phyloP scores from a whole-genome alignment of 2,329 filamentous ascomycete genomes.

The Sporothrix inflata region DNA sequence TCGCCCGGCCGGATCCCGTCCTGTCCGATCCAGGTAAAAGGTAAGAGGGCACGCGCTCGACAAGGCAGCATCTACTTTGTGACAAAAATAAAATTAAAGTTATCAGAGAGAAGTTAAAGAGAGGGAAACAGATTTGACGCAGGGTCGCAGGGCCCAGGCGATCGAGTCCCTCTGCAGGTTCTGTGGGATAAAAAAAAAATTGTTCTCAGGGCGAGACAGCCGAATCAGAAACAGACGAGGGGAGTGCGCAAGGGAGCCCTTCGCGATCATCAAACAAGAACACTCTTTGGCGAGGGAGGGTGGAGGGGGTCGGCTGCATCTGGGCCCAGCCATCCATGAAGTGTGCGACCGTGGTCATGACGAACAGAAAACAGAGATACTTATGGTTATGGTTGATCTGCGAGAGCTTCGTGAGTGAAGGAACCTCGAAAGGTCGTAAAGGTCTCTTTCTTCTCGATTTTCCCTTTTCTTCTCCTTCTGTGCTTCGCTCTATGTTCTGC shows the following conservation, averaged over 20 bases:
- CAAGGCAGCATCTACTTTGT: conserved; percentile 6
- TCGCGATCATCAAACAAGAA: conserved; percentile 20
- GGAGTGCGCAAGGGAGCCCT: conserved; percentile 5
- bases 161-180: background rate
- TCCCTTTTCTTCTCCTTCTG: background rate
- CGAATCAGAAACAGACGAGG: conserved; percentile 18
- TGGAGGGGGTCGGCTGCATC: background rate
- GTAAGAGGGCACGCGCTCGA: background rate
- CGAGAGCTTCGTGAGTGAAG: background rate
- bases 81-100: conserved; percentile 19
- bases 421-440: background rate
- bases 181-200: background rate
- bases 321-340: background rate
- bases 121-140: background rate
- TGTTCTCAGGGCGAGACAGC: background rate
- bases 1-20: conserved; percentile 10
- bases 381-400: background rate
- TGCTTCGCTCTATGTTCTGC: background rate
- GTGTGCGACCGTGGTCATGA: background rate
- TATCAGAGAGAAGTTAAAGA: background rate
- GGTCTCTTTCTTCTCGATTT: background rate
- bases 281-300: background rate
- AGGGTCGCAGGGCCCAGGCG: conserved; percentile 1
- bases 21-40: conserved; percentile 13
- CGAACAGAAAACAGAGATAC: background rate